phyloP scores from a whole-genome alignment of 345 rosid genomes.

The Eucalyptus globulus region DNA sequence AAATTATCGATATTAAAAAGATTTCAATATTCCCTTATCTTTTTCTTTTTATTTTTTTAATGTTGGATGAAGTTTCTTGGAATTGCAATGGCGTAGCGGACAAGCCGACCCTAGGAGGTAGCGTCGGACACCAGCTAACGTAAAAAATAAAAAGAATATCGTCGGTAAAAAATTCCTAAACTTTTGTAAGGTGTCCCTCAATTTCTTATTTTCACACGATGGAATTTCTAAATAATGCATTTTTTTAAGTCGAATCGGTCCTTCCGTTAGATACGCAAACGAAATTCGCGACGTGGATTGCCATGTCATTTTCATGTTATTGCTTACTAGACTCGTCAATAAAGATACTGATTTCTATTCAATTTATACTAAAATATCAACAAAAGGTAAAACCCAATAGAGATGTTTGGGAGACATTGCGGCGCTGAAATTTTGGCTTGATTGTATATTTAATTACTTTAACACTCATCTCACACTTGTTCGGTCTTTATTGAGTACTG shows the following conservation, averaged over 20 bases:
- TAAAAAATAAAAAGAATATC: too few species aligned
- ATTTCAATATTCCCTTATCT: not conserved
- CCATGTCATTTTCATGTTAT: not conserved
- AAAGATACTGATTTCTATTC: not conserved
- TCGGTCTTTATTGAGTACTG: fast-evolving
- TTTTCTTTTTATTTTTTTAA: not conserved
- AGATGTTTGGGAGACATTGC: not conserved
- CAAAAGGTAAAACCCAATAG: not conserved
- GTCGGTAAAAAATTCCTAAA: not conserved
- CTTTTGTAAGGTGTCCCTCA: not conserved
- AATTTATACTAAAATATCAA: not conserved
- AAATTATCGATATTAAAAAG: not conserved
- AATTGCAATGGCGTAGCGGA: not conserved
- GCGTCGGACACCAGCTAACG: not conserved
- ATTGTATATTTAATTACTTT: too few species aligned
- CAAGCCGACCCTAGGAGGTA: not conserved
- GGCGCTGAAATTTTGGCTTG: not conserved
- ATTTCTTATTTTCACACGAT: not conserved
- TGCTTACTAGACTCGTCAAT: not conserved
- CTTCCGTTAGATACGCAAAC: not conserved
- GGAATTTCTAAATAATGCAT: not conserved
- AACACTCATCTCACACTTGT: fast-evolving
- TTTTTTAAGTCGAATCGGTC: not conserved
- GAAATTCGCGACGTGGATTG: not conserved
- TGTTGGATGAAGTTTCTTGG: not conserved